A percentile compares a stretch with the other conserved stretches of the same genome.
Conservation (phyloP, 495 filamentous ascomycete species). For the Daldinia vernicosa region DNA sequence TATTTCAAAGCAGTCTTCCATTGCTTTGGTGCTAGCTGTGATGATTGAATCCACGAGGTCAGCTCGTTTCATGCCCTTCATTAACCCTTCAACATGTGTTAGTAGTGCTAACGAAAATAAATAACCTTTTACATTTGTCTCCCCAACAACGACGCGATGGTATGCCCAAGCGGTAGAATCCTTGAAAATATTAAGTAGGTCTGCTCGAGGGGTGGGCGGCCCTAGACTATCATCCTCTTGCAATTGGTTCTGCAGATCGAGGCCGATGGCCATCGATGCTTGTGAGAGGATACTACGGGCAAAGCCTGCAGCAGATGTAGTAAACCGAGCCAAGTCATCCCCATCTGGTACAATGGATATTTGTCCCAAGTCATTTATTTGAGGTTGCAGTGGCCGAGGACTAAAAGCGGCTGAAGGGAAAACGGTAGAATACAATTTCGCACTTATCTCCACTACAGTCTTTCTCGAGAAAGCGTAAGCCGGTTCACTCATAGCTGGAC, state of each 20-base stretch:
- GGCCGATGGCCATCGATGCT: conserved; percentile 53
- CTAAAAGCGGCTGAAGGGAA: conserved; percentile 48
- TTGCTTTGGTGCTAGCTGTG: conserved; percentile 46
- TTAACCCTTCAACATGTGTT: conserved; percentile 57
- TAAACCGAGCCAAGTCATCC: conserved; percentile 52
- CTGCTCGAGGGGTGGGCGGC: conserved; percentile 53
- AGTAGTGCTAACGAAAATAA: conserved; percentile 53
- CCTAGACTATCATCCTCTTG: conserved; percentile 60
- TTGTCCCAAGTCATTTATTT: conserved; percentile 2
- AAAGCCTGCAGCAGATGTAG: conserved; percentile 52
- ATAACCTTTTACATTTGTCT: conserved; percentile 67
- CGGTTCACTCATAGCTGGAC: conserved; percentile 47
- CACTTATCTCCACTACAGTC: conserved; percentile 57
- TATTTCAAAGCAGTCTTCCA: conserved; percentile 43
- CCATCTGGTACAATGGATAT: conserved; percentile 5
- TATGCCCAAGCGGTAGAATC: conserved; percentile 57
- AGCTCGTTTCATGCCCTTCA: conserved; percentile 47
- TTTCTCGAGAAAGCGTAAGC: conserved; percentile 61
- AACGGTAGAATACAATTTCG: conserved; percentile 59
- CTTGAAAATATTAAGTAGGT: conserved; percentile 58
- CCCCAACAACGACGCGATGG: conserved; percentile 56
- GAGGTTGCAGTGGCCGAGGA: conserved; percentile 10
- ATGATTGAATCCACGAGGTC: conserved; percentile 47
- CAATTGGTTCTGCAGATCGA: conserved; percentile 60
- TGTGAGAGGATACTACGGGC: conserved; percentile 54